These are phyloP conservation scores for Elasticomyces elasticus DNA, from an alignment of 495 filamentous ascomycete genomes.

Conservation along the genomic window DNA sequence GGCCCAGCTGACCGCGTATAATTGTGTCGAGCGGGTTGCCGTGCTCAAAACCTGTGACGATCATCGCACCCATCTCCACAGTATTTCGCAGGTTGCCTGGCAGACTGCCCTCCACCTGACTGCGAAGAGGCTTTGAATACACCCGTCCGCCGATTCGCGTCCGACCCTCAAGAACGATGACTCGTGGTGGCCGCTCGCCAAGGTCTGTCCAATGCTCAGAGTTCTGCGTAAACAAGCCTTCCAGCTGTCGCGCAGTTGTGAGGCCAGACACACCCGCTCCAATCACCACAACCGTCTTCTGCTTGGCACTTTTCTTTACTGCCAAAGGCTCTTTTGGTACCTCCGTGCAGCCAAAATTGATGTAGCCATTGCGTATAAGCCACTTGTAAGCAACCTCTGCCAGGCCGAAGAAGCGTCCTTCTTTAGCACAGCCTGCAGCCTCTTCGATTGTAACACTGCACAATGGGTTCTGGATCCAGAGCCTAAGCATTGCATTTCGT, in stretches of 20 bases:
- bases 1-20: slow-evolving; percentile 78
- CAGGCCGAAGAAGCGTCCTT: slow-evolving; percentile 80
- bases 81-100: slow-evolving; percentile 54
- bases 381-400: slow-evolving; percentile 86
- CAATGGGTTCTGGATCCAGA: slow-evolving; percentile 86
- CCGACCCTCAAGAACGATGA: slow-evolving; percentile 80
- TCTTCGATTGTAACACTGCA: slow-evolving; percentile 79
- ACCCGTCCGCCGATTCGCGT: slow-evolving; percentile 85
- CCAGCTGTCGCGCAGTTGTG: slow-evolving; percentile 83
- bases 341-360: slow-evolving; percentile 91
- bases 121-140: slow-evolving; percentile 76
- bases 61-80: slow-evolving; percentile 93
- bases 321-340: slow-evolving; percentile 38
- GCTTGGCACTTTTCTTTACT: slow-evolving; percentile 37
- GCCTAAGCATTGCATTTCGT: slow-evolving; percentile 81
- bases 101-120: slow-evolving; percentile 41
- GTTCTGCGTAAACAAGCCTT: slow-evolving; percentile 71
- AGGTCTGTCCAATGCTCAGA: slow-evolving; percentile 49
- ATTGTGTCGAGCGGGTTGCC: slow-evolving; percentile 89
- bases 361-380: slow-evolving; percentile 82
- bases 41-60: slow-evolving; percentile 91
- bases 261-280: slow-evolving; percentile 93
- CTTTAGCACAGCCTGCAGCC: slow-evolving; percentile 84
- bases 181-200: slow-evolving; percentile 56
- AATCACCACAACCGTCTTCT: slow-evolving; percentile 69